Base-by-base conservation (phyloP, 305 asterid genomes). In the Fraxinus sp. region DNA sequence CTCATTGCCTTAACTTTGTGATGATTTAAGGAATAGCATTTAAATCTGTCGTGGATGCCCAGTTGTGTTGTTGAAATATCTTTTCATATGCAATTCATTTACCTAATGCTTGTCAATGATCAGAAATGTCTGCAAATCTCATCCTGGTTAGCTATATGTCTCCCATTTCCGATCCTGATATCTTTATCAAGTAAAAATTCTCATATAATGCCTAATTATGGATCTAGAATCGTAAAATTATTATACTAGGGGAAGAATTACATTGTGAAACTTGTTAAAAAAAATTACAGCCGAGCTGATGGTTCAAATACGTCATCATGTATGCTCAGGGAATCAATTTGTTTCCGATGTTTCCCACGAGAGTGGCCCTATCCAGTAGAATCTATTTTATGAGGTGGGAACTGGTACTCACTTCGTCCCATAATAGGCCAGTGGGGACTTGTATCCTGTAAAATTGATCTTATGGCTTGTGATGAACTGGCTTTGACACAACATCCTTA, bases 341-440 rank as follows among this genome's bases (percentile, higher is more conserved):
- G 33, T 14, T 41, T 78, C 77, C 37, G 26, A 79, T 73, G 37
- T 83, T 43, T 59, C 75, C 66, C 62, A 70, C 41, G 30, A 36
- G 30, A 62, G 74, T 75, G 20, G 32, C 74, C 37, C 55, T 75
- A 37, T 77, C 55, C 43, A 13, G 57, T 64, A 41, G 26, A 43
- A 76, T n/a, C 62, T 79, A 5, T 32, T 20, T 11, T 28, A 79
- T 70, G 41, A 75, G 33, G 18, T 57, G 73, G 79, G 74, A 80
- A 74, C 74, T 43, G 14, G 80, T 35, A 24, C 35, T 70, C 36
- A 39, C n/a, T 59, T n/a, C 16, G 11, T 77, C 22, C 18, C 62
- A 2, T 4, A 4, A 6, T 75, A 11, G 64, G 77, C 18, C 49
- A 57, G 46, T 35, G 39, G 32, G 36, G 75, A 20, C 39, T 70